Evolutionary conservation across 179 eudicot genomes (phyloP).

Genomic region (Gypsophila paniculata): DNA sequence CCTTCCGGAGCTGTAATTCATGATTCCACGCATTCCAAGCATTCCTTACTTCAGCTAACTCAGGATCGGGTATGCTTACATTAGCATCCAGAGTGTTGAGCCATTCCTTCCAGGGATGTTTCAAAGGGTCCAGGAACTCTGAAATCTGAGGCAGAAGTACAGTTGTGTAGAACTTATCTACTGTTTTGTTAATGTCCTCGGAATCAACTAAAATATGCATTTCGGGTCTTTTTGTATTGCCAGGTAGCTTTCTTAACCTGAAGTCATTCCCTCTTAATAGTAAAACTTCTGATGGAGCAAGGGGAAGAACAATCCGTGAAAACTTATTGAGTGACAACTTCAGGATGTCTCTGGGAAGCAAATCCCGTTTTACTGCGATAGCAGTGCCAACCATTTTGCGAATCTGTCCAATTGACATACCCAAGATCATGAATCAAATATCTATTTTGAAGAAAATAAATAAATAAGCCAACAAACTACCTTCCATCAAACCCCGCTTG

Average conservation of each 20-base stretch:
- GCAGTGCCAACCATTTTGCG: conserved; percentile 97
- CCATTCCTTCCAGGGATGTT: conserved; percentile 85
- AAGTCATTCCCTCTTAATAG: conserved; percentile 71
- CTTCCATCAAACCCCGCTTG: background rate
- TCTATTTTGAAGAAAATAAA: too few species aligned
- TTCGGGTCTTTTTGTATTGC: conserved; percentile 67
- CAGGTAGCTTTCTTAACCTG: conserved; percentile 50
- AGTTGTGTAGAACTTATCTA: conserved; percentile 57
- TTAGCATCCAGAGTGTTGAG: conserved; percentile 62
- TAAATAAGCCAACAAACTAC: background rate
- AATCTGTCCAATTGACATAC: conserved; percentile 47
- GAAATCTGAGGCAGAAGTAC: conserved; percentile 62
- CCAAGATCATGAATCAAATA: conserved; percentile 3
- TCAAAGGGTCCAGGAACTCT: conserved; percentile 54
- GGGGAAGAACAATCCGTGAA: conserved; percentile 72
- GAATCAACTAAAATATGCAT: conserved; percentile 62
- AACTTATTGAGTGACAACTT: conserved; percentile 68
- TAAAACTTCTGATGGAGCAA: conserved; percentile 83
- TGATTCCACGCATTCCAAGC: conserved; percentile 63
- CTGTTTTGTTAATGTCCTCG: conserved; percentile 56
- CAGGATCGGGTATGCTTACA: conserved; percentile 58
- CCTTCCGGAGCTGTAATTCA: conserved; percentile 28
- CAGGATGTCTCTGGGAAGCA: conserved; percentile 71
- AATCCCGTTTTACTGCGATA: conserved; percentile 76
- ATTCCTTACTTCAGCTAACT: conserved; percentile 61